Evolutionary conservation across 306 rosid species (phyloP), one percentile per base, ranked within the genome.

Genomic region (Ormosia semicastrata): DNA sequence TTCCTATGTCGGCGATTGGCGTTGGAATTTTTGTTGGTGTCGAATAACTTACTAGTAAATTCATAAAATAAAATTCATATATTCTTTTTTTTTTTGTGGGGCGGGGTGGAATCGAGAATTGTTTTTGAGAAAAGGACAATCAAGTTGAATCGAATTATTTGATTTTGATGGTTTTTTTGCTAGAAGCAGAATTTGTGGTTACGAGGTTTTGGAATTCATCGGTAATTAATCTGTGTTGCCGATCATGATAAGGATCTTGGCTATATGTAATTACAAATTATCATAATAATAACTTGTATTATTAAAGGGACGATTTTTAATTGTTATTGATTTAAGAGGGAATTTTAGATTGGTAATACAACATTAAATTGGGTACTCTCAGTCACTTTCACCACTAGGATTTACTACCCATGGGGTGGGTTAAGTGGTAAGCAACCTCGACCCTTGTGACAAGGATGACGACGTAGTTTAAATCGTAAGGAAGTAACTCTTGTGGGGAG

Each of bases 371-470:
- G 47, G 56, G 8, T 46, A 6, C 46, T 50, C 11, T 13, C 8
- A n/a, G 58, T 75, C 82, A 47, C 39, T 82, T 82, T 67, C 46
- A 24, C 11, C 58, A 56, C 66, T 67, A 44, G 33, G 57, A 46
- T 33, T 58, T 58, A 10, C 7, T 37, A 24, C 24, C 24, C 24
- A 24, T 1, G 24, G 24, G 24, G 24, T 24, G 24, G 24, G 0
- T 24, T 1, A 24, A 24, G 24, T 24, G 24, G 24, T 24, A 24
- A 24, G 24, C 24, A 24, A 24, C 24, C 24, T 24, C 24, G 24
- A 24, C 24, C 1, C 24, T 1, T n/a, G n/a, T n/a, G n/a, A n/a
- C 24, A 0, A 24, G 24, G 24, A 24, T 1, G 24, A 24, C 0
- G 24, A 24, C 24, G 1, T 24, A 24, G 24, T 24, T 24, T 24